A percentile compares a stretch with the other conserved stretches of the same genome.
These are phyloP conservation scores for Salix viminalis DNA, from an alignment of 345 rosid species.

Conservation along the genomic window DNA sequence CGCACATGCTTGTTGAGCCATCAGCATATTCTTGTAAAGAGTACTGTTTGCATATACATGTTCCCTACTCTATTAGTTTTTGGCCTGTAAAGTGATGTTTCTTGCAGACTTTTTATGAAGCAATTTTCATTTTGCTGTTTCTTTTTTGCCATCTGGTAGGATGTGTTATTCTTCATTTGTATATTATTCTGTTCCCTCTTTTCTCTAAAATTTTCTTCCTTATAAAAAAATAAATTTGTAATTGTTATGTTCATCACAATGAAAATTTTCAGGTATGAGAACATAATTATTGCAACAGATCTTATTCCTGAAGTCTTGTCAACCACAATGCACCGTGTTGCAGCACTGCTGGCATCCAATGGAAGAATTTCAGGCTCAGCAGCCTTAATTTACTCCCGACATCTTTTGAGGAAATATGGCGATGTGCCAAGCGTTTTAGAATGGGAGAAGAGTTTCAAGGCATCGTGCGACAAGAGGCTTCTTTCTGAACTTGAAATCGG, in stretches of 20 bases:
- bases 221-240: neutral
- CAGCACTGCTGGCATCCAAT: conserved; percentile 51
- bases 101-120: neutral
- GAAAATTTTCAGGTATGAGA: conserved; percentile 65
- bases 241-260: neutral
- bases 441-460: conserved; percentile 79
- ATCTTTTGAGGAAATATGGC: conserved; percentile 73
- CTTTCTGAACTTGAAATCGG: conserved; percentile 86
- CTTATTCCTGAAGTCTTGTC: conserved; percentile 85
- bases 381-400: conserved; percentile 66
- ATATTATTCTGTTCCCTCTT: neutral
- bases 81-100: neutral
- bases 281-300: conserved; percentile 67
- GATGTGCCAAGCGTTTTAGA: conserved; percentile 71
- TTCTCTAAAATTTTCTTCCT: neutral
- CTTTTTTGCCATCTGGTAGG: neutral
- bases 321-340: conserved; percentile 57
- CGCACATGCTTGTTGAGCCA: neutral
- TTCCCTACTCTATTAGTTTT: neutral
- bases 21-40: neutral
- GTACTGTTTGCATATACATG: neutral
- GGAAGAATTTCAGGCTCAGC: conserved; percentile 70
- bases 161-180: neutral
- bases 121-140: neutral
- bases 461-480: conserved; percentile 70